Conservation (phyloP, 2,329 filamentous ascomycete species). For the Cytospora chrysosperma region DNA sequence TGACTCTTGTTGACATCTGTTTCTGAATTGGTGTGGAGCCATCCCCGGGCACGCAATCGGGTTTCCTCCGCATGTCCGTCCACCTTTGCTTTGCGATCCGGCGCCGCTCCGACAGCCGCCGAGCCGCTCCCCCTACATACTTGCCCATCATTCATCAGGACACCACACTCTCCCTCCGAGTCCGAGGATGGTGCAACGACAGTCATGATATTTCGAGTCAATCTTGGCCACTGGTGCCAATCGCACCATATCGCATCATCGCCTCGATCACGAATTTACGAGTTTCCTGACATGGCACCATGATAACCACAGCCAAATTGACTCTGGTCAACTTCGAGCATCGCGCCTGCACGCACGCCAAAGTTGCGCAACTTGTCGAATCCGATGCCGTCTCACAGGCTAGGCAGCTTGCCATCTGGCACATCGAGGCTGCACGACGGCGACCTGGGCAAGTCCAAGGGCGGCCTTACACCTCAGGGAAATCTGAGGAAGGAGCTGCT, state of each 20-base stretch:
- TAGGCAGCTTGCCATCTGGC: neutral
- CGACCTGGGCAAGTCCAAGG: neutral
- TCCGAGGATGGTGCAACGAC: neutral
- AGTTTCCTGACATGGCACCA: neutral
- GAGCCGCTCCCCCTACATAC: constrained; percentile 9
- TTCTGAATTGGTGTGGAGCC: constrained; percentile 3
- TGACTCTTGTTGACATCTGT: constrained; percentile 6
- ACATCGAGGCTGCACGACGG: neutral
- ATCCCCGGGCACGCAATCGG: constrained; percentile 18
- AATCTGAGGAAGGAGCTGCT: neutral
- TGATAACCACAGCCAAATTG: neutral
- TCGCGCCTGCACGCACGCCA: neutral
- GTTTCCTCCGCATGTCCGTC: neutral
- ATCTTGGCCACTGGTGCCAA: constrained; percentile 3
- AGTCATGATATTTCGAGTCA: neutral
- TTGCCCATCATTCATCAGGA: neutral
- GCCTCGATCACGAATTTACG: neutral
- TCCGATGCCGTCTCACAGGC: neutral
- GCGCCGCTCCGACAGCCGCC: constrained; percentile 18
- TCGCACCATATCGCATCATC: constrained; percentile 3
- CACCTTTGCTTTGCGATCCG: constrained; percentile 9
- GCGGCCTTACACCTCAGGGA: neutral
- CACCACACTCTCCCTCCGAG: neutral
- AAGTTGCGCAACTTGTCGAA: neutral
- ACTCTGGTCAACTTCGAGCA: neutral